A percentile compares a stretch with the other conserved stretches of the same genome.
These are phyloP conservation scores for Clavariopsis aquatica DNA, from an alignment of 495 filamentous ascomycete species.

Conservation along the genomic window DNA sequence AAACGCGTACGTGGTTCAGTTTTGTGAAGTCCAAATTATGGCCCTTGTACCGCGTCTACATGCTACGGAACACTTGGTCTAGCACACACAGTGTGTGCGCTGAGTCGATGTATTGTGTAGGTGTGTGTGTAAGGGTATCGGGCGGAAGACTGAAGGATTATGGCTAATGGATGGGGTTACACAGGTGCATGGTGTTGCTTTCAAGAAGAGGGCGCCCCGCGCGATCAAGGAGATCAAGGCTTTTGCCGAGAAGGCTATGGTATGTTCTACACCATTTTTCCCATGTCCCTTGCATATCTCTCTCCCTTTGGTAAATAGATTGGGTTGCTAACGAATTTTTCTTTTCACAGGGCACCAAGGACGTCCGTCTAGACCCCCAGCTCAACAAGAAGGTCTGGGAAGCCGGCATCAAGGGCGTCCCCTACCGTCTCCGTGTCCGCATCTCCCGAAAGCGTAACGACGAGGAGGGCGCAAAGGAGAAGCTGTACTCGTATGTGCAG, in stretches of 20 bases:
- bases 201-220: slow-evolving; percentile 98
- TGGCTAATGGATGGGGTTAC: slow-evolving; percentile 30
- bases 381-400: slow-evolving; percentile 99
- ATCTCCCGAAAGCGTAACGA: slow-evolving; percentile 99
- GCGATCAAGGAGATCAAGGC: slow-evolving; percentile 99
- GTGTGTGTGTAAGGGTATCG: slow-evolving; percentile 41
- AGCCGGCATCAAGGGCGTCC: slow-evolving; percentile 95
- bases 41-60: slow-evolving; percentile 35
- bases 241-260: slow-evolving; percentile 93
- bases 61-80: neutral
- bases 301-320: neutral
- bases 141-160: slow-evolving; percentile 45
- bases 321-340: neutral
- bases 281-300: neutral
- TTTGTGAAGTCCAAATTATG: slow-evolving; percentile 72
- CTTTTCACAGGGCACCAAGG: slow-evolving; percentile 75
- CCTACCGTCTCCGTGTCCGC: slow-evolving; percentile 92
- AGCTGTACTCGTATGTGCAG: slow-evolving; percentile 98
- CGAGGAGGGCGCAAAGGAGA: slow-evolving; percentile 98
- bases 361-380: slow-evolving; percentile 96
- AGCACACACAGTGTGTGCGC: too few relatives aligned
- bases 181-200: slow-evolving; percentile 91
- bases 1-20: slow-evolving; percentile 90
- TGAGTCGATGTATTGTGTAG: neutral
- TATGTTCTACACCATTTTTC: slow-evolving; percentile 55